Evolutionary conservation across 345 rosid species (phyloP), one percentile per base, ranked within the genome.

Genomic region (Camelina neglecta): DNA sequence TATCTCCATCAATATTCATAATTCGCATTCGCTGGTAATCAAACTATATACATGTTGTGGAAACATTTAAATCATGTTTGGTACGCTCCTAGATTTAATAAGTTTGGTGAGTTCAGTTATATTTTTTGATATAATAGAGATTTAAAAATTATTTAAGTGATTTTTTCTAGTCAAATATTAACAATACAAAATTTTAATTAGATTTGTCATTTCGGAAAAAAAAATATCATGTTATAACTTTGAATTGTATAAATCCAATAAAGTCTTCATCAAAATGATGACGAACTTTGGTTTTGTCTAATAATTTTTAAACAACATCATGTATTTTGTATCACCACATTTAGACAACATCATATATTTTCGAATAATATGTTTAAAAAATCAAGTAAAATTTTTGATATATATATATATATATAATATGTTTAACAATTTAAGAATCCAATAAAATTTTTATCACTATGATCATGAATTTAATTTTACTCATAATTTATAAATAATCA

Each of bases 121-220:
- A 47, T 48, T 1, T 6, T 57, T 58, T 59, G 3, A 29, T 42
- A 57, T 42, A 42, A 6, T 35, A 8, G 5, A 21, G 5, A 38
- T 16, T 56, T 41, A 29, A 16, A 48, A 12, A 48, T 47, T 4
- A 42, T 42, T 11, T 33, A 71, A 61, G 9, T 24, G 16, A 7
- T 36, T 10, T 24, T 26, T 20, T 71, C 8, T 9, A 9, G 29
- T 71, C 51, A 71, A 60, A 49, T 71, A 11, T 59, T 41, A 12
- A 59, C 48, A 26, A 33, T 39, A 13, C 7, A 44, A 57, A 57
- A 10, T 44, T 31, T 29, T 15, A 24, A 24, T 7, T 41, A 24
- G 11, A 31, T 3, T 51, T 67, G 0, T 21, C 12, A 5, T 35
- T 18, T 7, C 12, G 5, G 3, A 15, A 44, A 47, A 42, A 45